Evolutionary conservation across 2,329 filamentous ascomycete genomes (phyloP).

Genomic region (Sclerotinia minor): DNA sequence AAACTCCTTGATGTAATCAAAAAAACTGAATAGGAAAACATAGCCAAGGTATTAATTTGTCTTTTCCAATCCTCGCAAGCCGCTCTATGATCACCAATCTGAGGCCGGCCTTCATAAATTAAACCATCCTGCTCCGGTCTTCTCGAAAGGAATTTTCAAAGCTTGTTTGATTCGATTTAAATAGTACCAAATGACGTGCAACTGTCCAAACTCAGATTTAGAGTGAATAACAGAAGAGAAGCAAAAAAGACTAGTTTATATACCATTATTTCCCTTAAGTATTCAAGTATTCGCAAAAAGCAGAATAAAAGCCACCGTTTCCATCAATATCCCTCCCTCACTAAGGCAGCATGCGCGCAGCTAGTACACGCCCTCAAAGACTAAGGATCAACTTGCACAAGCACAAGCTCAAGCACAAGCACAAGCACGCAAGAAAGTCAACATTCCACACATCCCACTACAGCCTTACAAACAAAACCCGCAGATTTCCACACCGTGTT

Average conservation of each 20-base stretch:
- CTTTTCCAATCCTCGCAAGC: constrained; percentile 27
- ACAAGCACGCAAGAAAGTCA: not conserved
- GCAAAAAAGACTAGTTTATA: not conserved
- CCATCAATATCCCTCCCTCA: not conserved
- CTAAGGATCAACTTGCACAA: not conserved
- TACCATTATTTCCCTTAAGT: too few relatives aligned
- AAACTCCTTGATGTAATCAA: constrained; percentile 23
- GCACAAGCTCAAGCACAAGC: not conserved
- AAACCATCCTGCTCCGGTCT: not conserved
- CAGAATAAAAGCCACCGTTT: not conserved
- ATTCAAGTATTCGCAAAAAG: not conserved
- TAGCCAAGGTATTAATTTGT: constrained; percentile 23
- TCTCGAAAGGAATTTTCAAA: not conserved
- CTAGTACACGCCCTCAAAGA: not conserved
- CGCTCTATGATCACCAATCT: not conserved
- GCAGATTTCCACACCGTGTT: not conserved
- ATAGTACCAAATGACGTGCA: not conserved
- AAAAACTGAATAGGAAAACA: constrained; percentile 26
- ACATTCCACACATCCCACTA: not conserved
- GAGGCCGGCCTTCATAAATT: not conserved
- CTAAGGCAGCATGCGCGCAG: constrained; percentile 6
- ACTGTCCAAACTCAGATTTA: not conserved
- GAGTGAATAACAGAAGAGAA: not conserved
- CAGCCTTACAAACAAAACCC: too few relatives aligned
- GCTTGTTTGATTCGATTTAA: not conserved